Evolutionary conservation across 345 rosid species (phyloP), one percentile per base, ranked within the genome.

Genomic region (Sonneratia alba): DNA sequence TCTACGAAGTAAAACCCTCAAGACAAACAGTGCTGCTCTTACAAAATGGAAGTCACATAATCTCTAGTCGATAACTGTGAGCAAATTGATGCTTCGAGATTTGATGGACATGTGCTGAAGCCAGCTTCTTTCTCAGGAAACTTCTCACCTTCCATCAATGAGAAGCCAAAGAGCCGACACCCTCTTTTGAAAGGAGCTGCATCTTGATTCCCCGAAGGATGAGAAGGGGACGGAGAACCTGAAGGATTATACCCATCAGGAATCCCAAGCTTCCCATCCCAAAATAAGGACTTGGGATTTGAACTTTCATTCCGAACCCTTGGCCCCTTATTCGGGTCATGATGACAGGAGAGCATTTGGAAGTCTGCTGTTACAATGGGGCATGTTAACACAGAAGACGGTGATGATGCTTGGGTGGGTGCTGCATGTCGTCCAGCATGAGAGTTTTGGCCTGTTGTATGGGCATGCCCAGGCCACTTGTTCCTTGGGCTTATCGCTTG

Each of bases 101-200:
- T 76, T 66, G 77, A 53, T 3, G 78, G 36, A 75, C 85, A 64
- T 7, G 84, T 11, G 9, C 72, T 72, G 65, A 79, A 70, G 71
- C 70, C 74, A 40, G 78, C 80, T 62, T 85, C 80, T 45, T 75
- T 75, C 42, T 71, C 63, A 0, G 84, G 37, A 47, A 71, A 75
- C 74, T 76, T 82, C 36, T 80, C 74, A 74, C 86, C 96, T 65
- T 92, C 96, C 0, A 88, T 92, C 79, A 95, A 72, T 1, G 89
- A 92, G 84, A 95, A 91, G 51, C 99, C 99, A 73, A 95, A 95
- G 72, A 95, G 92, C 76, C 97, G 86, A 83, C 99, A 95, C 76
- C 96, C 87, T 73, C 87, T 85, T 79, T 85, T 87, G 70, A 89
- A 84, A 0, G 89, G 78, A 43, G 89, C 81, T 70, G 85, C 36